Conservation (phyloP, 169 alveolate species). For the Amoebophrya sp. region DNA sequence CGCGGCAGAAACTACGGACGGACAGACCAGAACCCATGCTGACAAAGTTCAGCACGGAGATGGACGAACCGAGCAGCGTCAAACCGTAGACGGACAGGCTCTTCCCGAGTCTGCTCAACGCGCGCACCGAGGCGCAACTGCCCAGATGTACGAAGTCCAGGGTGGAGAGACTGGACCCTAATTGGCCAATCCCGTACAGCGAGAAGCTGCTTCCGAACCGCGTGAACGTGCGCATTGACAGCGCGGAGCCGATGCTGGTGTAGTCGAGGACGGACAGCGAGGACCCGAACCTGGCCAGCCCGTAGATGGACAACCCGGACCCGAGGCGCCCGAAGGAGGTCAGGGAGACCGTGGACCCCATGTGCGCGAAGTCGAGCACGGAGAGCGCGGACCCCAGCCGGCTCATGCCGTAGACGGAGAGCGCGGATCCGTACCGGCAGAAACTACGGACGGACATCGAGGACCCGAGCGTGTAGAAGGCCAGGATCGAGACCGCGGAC, state of each 20-base stretch:
- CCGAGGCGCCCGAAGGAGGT: constrained; percentile 8
- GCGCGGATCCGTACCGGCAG: constrained; percentile 33
- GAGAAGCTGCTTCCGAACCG: constrained; percentile 18
- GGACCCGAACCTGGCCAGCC: constrained; percentile 27
- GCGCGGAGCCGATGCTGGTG: constrained; percentile 13
- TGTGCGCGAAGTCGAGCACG: constrained; percentile 27
- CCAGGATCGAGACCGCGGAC: constrained; percentile 16
- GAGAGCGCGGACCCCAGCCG: constrained; percentile 28
- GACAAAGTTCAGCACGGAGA: constrained; percentile 3
- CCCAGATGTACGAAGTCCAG: constrained; percentile 30
- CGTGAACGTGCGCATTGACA: neutral
- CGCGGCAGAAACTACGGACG: neutral
- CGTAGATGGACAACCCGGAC: neutral
- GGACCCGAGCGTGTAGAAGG: neutral
- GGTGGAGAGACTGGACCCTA: constrained; percentile 24
- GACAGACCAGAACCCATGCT: constrained; percentile 18
- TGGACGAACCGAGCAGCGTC: neutral
- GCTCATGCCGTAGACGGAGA: neutral
- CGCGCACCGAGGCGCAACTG: neutral
- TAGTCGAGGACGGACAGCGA: neutral
- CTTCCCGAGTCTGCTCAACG: neutral
- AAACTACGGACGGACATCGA: neutral
- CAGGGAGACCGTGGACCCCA: constrained; percentile 22
- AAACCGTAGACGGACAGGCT: neutral
- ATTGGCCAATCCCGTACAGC: constrained; percentile 1